Evolutionary conservation across 2,329 filamentous ascomycete genomes (phyloP), one percentile per base, ranked within the genome.

Genomic region (Bipolaris gigantea): DNA sequence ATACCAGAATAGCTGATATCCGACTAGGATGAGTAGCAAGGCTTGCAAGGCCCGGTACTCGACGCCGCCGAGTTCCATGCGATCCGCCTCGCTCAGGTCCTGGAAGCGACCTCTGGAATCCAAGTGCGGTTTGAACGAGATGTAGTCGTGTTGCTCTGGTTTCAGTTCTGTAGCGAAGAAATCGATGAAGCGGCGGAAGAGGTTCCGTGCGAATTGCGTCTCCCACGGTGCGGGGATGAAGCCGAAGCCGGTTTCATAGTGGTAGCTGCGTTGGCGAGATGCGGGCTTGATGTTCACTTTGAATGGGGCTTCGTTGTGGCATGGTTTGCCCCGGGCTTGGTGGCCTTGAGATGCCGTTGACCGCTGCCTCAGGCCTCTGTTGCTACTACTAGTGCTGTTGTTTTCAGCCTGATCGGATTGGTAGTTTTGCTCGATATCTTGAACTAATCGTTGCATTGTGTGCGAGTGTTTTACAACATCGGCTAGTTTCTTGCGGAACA

Each of bases 41-140:
- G 82, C 58, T 59, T 79, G 80, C 30, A 83, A 64, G 30, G 75
- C 79, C 0, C 79, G 75, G 39, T 83, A 83, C 61, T 83, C 81
- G 33, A 82, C 78, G 0, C 81, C 81, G 1, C 81, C 80, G 0
- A 83, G 68, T n/a, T 72, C 68, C 16, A 77, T 71, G 5, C 77
- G 72, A 39, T 80, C 76, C 11, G 74, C 71, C 23, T 73, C 65
- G 10, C 73, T 77, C 25, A 81, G 56, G 61, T 66, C 64, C 6
- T 62, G 61, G 38, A 75, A 72, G 0, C 71, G 63, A 4, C 69
- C 70, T 45, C 62, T 65, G 1, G 60, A 60, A 34, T 73, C 71
- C 1, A 72, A 50, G 3, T 59, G 57, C 5, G 69, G 67, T 11
- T 71, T 62, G 53, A 72, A 73, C 1, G 68, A 72, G 2, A 73